Evolutionary conservation across 495 filamentous ascomycete species (phyloP), one percentile per base, ranked within the genome.

Genomic region (Terfezia claveryi): DNA sequence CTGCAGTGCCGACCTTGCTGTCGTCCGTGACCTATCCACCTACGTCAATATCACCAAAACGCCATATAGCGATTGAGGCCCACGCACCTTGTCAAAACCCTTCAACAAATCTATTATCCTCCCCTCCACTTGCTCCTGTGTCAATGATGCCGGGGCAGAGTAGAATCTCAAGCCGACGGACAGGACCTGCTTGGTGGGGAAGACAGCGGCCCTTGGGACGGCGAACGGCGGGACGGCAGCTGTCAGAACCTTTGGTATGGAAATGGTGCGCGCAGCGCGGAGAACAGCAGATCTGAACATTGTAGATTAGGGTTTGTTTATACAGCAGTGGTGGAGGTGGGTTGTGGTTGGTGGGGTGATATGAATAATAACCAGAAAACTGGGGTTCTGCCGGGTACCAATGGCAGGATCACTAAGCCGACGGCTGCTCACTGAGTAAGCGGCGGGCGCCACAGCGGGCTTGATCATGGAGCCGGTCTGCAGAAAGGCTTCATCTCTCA

Each of bases 71-170:
- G 7, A 54, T 56, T 57, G 61, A 53, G 54, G 41, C 38, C 52
- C 46, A 72, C 81, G 62, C 69, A 94, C 91, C 82, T 98, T 98
- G 74, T 98, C 91, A 71, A 96, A 98, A 68, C 83, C 85, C 68
- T 82, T 81, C 68, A 98, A 70, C 56, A 98, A 75, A 72, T 83
- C 80, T 70, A 93, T 76, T 76, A 98, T 96, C 64, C 91, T 81
- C 52, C 83, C 83, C 70, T 93, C 82, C 56, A 95, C 82, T 69
- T 95, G 87, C 10, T 77, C 72, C 76, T 86, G 83, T 56, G 75
- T 71, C 49, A 95, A 73, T 49, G 79, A 81, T 55, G 80, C 79
- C 50, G 76, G 78, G 49, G 91, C 83, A 51, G 88, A 88, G 73
- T 98, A 98, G 72, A 77, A 81, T 67, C 91, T 76, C 62, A 83